A percentile compares a stretch with the other conserved stretches of the same genome.
phyloP scores from a whole-genome alignment of 179 eudicot species.

The Silene coronaria region DNA sequence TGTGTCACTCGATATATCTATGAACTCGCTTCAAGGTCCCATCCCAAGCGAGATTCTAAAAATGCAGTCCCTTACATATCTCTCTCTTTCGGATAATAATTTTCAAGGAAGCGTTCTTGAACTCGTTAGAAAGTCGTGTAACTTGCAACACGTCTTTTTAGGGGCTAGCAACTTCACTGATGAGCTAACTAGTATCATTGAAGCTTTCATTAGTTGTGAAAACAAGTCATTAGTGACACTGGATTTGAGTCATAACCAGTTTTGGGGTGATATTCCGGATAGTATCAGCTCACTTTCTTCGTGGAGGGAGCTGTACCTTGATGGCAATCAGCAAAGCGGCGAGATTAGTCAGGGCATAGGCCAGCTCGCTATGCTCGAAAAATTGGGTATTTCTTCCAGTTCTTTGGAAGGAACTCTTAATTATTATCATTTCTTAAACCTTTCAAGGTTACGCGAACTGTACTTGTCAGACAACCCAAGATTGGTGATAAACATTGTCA shows the following conservation, averaged over 20 bases:
- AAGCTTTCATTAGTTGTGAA: slow-evolving; percentile 2
- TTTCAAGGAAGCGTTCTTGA: not conserved
- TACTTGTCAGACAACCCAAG: slow-evolving; percentile 6
- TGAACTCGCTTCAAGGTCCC: too few relatives aligned
- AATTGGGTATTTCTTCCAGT: not conserved
- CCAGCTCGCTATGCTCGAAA: slow-evolving; percentile 5
- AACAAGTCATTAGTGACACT: not conserved
- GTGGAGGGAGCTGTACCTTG: not conserved
- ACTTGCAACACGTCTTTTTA: not conserved
- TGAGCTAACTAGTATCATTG: slow-evolving; percentile 11
- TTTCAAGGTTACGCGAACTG: slow-evolving; percentile 10
- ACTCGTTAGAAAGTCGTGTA: slow-evolving; percentile 7
- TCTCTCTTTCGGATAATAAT: not conserved
- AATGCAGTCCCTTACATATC: too few relatives aligned
- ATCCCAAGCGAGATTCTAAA: too few relatives aligned
- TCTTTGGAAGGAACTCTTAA: slow-evolving; percentile 8
- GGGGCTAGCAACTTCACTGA: not conserved
- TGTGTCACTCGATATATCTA: too few relatives aligned
- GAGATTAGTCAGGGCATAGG: slow-evolving; percentile 12
- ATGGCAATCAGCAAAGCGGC: not conserved
- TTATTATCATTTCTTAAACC: slow-evolving; percentile 10
- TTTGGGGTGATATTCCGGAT: too few relatives aligned
- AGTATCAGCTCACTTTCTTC: slow-evolving; percentile 11
- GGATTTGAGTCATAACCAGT: not conserved
- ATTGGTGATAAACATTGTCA: slow-evolving; percentile 8